phyloP scores from a whole-genome alignment of 2,329 filamentous ascomycete genomes.

The Colletotrichum godetiae region DNA sequence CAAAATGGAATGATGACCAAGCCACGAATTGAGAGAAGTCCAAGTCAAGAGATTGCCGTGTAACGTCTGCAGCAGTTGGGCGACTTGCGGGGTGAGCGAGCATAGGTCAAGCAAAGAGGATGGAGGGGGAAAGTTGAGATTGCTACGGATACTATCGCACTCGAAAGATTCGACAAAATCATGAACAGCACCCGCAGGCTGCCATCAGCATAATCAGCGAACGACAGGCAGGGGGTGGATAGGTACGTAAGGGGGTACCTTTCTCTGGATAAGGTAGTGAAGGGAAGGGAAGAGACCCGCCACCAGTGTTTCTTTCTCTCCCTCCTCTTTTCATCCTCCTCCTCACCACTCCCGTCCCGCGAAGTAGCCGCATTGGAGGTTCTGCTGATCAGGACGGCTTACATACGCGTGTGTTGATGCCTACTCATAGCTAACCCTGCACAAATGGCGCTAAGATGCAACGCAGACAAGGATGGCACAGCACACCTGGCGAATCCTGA shows the following conservation, averaged over 20 bases:
- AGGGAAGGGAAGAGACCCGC: neutral
- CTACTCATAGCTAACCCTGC: neutral
- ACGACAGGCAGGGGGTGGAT: conserved; percentile 5
- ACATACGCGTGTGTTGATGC: neutral
- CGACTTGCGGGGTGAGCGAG: neutral
- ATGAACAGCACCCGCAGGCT: conserved; percentile 16
- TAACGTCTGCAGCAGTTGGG: neutral
- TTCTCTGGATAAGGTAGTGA: too few relatives aligned
- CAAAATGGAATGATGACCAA: conserved; percentile 7
- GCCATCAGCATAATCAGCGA: conserved; percentile 23
- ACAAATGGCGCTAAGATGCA: neutral
- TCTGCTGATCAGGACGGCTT: neutral
- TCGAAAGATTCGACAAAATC: conserved; percentile 29
- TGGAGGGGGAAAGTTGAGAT: conserved; percentile 14
- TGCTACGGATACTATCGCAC: neutral
- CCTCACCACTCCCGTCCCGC: neutral
- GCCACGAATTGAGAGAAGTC: conserved; percentile 9
- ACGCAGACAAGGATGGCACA: neutral
- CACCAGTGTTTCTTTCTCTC: neutral
- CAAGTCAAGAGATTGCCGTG: conserved; percentile 5
- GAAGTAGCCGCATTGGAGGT: neutral
- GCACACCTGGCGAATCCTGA: neutral
- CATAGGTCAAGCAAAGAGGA: neutral
- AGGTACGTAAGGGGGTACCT: neutral
- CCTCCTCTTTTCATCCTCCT: neutral